Evolutionary conservation across 225 moss, liverwort and hornwort genomes (phyloP).

Genomic region (Sphagnum contortum): DNA sequence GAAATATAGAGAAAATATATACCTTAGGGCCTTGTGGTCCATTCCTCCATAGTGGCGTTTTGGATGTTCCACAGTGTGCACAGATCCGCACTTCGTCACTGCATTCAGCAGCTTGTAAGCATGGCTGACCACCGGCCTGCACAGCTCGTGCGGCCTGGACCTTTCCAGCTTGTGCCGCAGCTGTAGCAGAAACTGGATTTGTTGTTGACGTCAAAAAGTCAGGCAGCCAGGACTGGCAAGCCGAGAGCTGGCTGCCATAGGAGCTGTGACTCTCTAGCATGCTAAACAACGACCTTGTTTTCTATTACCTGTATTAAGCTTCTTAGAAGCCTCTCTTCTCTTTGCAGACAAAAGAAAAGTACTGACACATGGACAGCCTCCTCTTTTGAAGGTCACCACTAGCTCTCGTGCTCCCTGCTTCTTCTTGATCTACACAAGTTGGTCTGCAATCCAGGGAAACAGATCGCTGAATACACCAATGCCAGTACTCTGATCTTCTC

Average conservation of each 20-base stretch:
- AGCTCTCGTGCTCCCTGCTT: too few relatives aligned
- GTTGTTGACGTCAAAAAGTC: conserved; percentile 8
- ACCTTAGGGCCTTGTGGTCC: conserved; percentile 71
- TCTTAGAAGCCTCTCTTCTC: too few relatives aligned
- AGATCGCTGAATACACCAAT: too few relatives aligned
- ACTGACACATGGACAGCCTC: too few relatives aligned
- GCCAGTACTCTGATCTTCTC: too few relatives aligned
- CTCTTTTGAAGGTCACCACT: too few relatives aligned
- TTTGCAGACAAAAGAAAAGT: too few relatives aligned
- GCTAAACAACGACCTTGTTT: conserved; percentile 11
- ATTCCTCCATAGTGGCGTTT: conserved; percentile 72
- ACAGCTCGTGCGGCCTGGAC: too few relatives aligned
- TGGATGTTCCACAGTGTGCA: conserved; percentile 58
- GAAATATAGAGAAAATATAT: background rate
- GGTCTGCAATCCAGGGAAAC: too few relatives aligned
- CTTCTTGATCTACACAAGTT: too few relatives aligned
- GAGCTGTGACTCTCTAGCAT: conserved; percentile 15
- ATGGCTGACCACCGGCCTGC: background rate
- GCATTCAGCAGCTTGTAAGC: conserved; percentile 15
- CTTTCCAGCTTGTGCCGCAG: too few relatives aligned
- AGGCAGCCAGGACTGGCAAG: conserved; percentile 29
- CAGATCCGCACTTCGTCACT: conserved; percentile 34
- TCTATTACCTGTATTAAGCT: background rate
- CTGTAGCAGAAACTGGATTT: too few relatives aligned
- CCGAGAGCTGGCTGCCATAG: conserved; percentile 3